Evolutionary conservation across 257 asterid species (phyloP), one percentile per base, ranked within the genome.

Genomic region (Solanum acaule): DNA sequence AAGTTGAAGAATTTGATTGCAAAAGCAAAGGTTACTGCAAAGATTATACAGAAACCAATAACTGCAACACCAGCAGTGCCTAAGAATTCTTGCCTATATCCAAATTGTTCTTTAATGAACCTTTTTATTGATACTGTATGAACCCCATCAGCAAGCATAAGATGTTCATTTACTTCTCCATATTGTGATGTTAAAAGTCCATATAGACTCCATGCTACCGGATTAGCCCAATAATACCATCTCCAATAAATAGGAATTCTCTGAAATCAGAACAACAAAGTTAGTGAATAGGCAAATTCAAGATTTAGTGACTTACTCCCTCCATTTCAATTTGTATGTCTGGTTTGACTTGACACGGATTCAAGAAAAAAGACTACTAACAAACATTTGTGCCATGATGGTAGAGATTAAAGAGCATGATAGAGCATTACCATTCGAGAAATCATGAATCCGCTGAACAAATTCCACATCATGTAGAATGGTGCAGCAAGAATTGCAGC

Each of bases 241-340:
- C 96, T 94, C 99, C 99, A 96, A 98, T 98, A 96, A 70, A 96
- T 86, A 0, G 98, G 99, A 27, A 96, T 96, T 90, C 98, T 95
- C 99, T 96, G 91, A 27, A 88, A 42, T 20, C 37, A 76, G 68
- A 61, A 27, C 35, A 56, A 56, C 10, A 38, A 40, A 12, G 78
- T 34, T 33, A 68, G 85, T 68, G 33, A 71, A 18, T 12, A 70
- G 23, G 27, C 49, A 40, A 52, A 52, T 52, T 52, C 61, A 52
- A 52, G 61, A 16, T 52, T 52, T 52, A 52, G 61, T 52, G 61
- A 52, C 61, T 49, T 16, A 52, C 23, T 6, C 10, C 61, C 61
- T 52, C 23, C 0, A 9, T 49, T 49, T 52, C 61, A 52, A 52
- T 52, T 52, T 52, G 61, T 52, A 52, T 52, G 61, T 52, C 9